Base-by-base conservation (phyloP, 805 yeast species). In the Suhomyces emberorum region DNA sequence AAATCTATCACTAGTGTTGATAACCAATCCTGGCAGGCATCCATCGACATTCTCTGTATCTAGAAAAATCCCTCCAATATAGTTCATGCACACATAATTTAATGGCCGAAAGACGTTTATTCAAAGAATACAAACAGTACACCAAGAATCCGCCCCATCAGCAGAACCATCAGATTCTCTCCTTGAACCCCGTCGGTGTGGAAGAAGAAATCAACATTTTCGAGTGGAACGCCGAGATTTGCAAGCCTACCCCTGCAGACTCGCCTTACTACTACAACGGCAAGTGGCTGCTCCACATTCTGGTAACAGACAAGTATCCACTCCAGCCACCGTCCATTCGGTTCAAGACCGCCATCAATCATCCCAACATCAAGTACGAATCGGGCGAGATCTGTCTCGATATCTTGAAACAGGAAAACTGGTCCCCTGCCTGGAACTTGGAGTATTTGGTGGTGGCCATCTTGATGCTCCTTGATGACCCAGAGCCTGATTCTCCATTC, bases 361-460 rank as follows among this genome's bases (percentile, higher is more conserved):
- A 68, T 41, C 74, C 74, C 9, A 68, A 68, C 38, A 61, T 68
- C 34, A 59, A 62, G 37, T 27, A 56, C 8, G 50, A 49, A 36
- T 67, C 79, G 1, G 91, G 91, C 1, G 86, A 80, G 43, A 80
- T 83, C 6, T 83, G 91, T 55, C 59, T 83, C 4, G 86, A 82
- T 52, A 77, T 83, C 7, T 58, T 83, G 33, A 75, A 77, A 37
- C 53, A 44, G 29, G 71, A 63, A 12, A 66, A 66, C 41, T 83
- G 89, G 89, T 72, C 85, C 0, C 89, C 91, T 0, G 86, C 85
- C 1, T 83, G 88, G 85, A 74, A 79, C 36, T 51, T 83, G 30
- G 57, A 71, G 31, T 65, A 77, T 38, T 63, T 77, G 4, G 61
- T 81, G 30, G 68, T 73, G 12, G 87, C 87, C 1, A 70, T 83